phyloP scores from a whole-genome alignment of 2,329 filamentous ascomycete species.

The Stachybotrys chartarum region DNA sequence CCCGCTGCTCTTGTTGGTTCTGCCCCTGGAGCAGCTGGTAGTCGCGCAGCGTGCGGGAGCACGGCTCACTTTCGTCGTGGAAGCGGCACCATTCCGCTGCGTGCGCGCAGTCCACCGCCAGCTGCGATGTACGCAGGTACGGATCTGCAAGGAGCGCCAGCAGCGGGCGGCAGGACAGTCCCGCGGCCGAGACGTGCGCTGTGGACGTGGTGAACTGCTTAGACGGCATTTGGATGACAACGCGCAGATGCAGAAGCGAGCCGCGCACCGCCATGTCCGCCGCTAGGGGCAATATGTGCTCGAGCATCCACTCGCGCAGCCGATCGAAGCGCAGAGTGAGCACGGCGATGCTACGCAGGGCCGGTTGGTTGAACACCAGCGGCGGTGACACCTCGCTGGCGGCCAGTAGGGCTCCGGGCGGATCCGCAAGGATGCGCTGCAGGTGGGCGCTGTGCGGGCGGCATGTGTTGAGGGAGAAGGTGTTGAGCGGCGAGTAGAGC shows the following conservation, averaged over 20 bases:
- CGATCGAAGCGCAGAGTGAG: slow-evolving; percentile 20
- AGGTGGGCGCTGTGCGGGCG: slow-evolving; percentile 18
- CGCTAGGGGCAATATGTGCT: slow-evolving; percentile 18
- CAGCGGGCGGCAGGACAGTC: slow-evolving; percentile 23
- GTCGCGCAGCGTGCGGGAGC: slow-evolving; percentile 6
- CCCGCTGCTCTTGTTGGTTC: too few species aligned
- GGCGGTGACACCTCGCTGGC: slow-evolving; percentile 5
- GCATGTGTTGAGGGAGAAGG: slow-evolving; percentile 21
- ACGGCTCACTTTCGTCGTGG: slow-evolving; percentile 17
- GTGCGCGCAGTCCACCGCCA: slow-evolving; percentile 29
- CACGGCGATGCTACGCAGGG: slow-evolving; percentile 17
- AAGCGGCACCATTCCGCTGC: slow-evolving; percentile 33
- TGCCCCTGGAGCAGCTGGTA: background rate
- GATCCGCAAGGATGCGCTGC: slow-evolving; percentile 7
- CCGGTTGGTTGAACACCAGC: slow-evolving; percentile 15
- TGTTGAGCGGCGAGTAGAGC: slow-evolving; percentile 20
- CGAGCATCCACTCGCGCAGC: slow-evolving; percentile 23
- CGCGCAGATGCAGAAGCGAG: slow-evolving; percentile 15
- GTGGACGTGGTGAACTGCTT: background rate
- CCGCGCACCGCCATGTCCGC: slow-evolving; percentile 24
- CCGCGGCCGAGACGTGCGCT: slow-evolving; percentile 11
- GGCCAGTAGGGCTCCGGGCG: slow-evolving; percentile 11
- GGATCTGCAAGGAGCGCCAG: slow-evolving; percentile 36
- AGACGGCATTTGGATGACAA: slow-evolving; percentile 1
- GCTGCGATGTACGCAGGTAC: slow-evolving; percentile 30